Evolutionary conservation across 176 grass and related monocot genomes (phyloP), one percentile per base, ranked within the genome.

Genomic region (Avena insularis): DNA sequence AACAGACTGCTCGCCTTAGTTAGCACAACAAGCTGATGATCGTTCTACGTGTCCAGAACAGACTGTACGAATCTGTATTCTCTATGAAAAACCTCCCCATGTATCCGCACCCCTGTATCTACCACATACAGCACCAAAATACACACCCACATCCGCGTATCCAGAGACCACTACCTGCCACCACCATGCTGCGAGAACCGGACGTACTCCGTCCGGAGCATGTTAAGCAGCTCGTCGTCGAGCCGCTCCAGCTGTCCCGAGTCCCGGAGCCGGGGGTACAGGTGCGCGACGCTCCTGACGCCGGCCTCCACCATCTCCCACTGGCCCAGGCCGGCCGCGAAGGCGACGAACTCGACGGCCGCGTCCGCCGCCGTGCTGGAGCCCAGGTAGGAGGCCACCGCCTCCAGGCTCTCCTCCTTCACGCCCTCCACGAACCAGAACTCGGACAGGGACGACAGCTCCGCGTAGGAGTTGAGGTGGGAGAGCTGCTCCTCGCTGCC

Each of bases 341-440:
- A 92, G 14, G 70, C 23, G 78, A 98, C 55, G 40, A 94, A 71
- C 68, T 80, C 63, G 1, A 98, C 33, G 15, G 90, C 83, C 9
- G 87, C 83, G 4, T 83, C 79, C 29, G 10, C 79, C 29, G 10
- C 72, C 25, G 53, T 70, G 84, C 54, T 78, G 9, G 89, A 85
- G 4, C n/a, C 83, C 73, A 98, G 71, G 79, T 86, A 90, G 54
- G 78, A 27, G 38, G 85, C 40, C 21, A 87, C 80, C 6, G 16
- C 87, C 36, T 61, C 38, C 4, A 89, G 88, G 65, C 86, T 84
- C 71, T 91, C 86, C 66, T 92, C 96, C 81, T 86, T 90, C 16
- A 98, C 55, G 6, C 87, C 93, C 13, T 98, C 90, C 49, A 92
- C 80, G 61, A 91, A 88, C 96, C 96, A 95, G 87, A 91, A 95